A percentile compares a stretch with the other conserved stretches of the same genome.
phyloP scores from a whole-genome alignment of 2,329 filamentous ascomycete species.

The Epicoccum sorghinum region DNA sequence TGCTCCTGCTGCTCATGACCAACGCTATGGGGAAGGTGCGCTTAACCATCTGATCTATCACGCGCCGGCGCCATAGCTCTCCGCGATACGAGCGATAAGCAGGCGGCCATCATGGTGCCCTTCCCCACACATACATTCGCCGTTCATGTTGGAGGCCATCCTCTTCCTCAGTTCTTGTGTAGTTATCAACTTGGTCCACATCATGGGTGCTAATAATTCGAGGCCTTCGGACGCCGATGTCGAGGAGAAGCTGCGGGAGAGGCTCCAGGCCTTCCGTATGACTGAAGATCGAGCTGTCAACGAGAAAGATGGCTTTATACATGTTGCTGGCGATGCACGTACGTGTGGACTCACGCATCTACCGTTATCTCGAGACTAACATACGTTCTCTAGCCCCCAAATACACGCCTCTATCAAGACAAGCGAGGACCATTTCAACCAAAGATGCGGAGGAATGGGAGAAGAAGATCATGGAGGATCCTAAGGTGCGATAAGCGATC shows the following conservation, averaged over 20 bases:
- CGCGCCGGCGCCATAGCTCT: conserved; percentile 10
- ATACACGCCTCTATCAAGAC: conserved; percentile 34
- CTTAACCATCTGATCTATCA: conserved; percentile 14
- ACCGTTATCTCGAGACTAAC: conserved; percentile 1
- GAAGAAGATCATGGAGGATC: conserved; percentile 65
- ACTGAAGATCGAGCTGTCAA: conserved; percentile 47
- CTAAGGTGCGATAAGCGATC: conserved; percentile 59
- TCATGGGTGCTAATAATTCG: conserved; percentile 46
- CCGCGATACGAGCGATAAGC: conserved; percentile 13
- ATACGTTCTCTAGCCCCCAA: conserved; percentile 25
- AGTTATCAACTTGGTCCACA: conserved; percentile 7
- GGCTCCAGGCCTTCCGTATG: conserved; percentile 54
- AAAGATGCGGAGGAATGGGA: conserved; percentile 64
- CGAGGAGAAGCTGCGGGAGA: conserved; percentile 49
- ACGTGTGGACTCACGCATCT: conserved; percentile 13
- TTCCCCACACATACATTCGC: not conserved
- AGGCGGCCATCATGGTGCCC: conserved; percentile 16
- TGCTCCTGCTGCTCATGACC: not conserved
- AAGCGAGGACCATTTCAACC: conserved; percentile 55
- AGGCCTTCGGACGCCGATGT: conserved; percentile 43
- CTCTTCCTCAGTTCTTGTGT: conserved; percentile 1
- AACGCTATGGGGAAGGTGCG: conserved; percentile 4
- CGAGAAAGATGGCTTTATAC: conserved; percentile 61
- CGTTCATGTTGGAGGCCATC: not conserved
- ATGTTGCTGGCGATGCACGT: conserved; percentile 56